These are phyloP conservation scores for Fusarium oligoseptatum DNA, from an alignment of 2,329 filamentous ascomycete genomes.

Conservation along the genomic window DNA sequence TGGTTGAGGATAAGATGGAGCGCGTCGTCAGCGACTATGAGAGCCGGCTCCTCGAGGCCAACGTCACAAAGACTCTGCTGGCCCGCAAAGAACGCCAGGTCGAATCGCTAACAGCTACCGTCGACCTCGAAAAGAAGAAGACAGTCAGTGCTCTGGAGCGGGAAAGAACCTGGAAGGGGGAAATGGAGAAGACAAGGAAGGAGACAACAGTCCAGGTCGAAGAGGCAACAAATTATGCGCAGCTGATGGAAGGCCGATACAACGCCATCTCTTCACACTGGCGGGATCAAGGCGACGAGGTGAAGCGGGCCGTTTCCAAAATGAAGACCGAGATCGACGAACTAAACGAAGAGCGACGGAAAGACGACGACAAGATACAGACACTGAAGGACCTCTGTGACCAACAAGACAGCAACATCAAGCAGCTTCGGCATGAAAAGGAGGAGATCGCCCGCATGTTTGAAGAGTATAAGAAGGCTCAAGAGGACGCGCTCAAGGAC, in stretches of 20 bases:
- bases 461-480: constrained; percentile 73
- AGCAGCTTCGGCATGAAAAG: constrained; percentile 71
- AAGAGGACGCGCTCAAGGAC: constrained; percentile 70
- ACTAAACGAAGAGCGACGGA: constrained; percentile 67
- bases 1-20: constrained; percentile 80
- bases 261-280: constrained; percentile 75
- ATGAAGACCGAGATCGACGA: constrained; percentile 67
- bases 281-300: constrained; percentile 74
- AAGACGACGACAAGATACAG: constrained; percentile 73
- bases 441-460: constrained; percentile 71
- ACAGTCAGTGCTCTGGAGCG: constrained; percentile 70
- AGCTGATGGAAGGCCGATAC: constrained; percentile 78
- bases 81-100: constrained; percentile 81
- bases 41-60: constrained; percentile 75
- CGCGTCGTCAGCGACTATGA: constrained; percentile 77
- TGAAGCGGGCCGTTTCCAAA: constrained; percentile 64
- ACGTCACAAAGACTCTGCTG: constrained; percentile 78
- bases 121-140: constrained; percentile 75
- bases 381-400: constrained; percentile 78
- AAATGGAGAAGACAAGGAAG: constrained; percentile 72
- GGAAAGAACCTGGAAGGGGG: constrained; percentile 72
- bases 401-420: constrained; percentile 78
- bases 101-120: constrained; percentile 73
- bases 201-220: constrained; percentile 75
- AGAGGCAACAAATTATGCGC: constrained; percentile 73